Evolutionary conservation across 768 basidiomycete species (phyloP), one percentile per base, ranked within the genome.

Genomic region (Chlorophyllum brunneum): DNA sequence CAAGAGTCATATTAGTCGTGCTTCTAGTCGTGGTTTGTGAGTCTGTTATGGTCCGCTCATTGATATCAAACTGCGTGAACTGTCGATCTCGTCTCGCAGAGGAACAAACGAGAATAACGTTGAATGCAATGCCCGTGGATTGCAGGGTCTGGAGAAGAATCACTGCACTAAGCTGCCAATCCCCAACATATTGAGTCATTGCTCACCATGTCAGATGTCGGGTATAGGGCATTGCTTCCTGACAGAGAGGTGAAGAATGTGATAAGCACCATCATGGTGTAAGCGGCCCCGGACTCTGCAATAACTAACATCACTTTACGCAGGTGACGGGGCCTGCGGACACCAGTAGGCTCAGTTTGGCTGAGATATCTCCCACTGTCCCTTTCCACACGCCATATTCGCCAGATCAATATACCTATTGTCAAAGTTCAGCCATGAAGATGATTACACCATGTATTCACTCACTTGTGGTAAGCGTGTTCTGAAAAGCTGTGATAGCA

Each of bases 101-200:
- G 6, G 37, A 27, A 5, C 48, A 37, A 10, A 39, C 2, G 10
- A 49, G 16, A 15, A 49, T 49, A 10, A 18, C 37, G 13, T 49
- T 49, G 37, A 49, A 49, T 7, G 37, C 20, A 4, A 49, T 49
- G n/a, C 48, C 48, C 9, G 48, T 24, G 0, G n/a, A 26, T 39
- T 29, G n/a, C 9, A 49, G 22, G 7, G 48, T 24, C 48, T 49
- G 23, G 11, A 6, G 13, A 31, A 45, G 20, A 23, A 13, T 6
- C 15, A 8, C 11, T 15, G 30, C 7, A 31, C 30, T 8, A 27
- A 9, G 7, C 2, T 5, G n/a, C 8, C 26, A 2, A 4, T 3
- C 3, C 2, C 8, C 10, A 2, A 24, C 2, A n/a, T 24, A 2
- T 9, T 4, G 2, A 13, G 2, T 31, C 13, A 7, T 31, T 10